These are phyloP conservation scores for Flueggea neowawraea DNA, from an alignment of 441 rosid genomes.

Conservation along the genomic window DNA sequence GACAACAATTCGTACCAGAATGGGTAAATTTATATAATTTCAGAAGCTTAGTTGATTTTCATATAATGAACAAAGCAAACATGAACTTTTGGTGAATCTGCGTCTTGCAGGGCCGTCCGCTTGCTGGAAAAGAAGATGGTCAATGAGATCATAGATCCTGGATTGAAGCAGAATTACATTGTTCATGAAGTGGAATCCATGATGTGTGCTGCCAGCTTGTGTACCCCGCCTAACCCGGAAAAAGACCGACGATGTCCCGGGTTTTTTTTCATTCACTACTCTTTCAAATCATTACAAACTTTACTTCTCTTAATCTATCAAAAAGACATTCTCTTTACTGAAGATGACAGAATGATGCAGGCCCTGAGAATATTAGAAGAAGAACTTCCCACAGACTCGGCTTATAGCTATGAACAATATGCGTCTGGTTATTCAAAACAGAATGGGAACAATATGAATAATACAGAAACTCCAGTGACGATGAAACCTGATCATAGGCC, in stretches of 20 bases:
- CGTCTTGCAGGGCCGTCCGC: constrained; percentile 35
- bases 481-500: neutral
- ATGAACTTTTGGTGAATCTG: no score
- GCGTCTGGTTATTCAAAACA: constrained; percentile 4
- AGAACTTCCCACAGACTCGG: constrained; percentile 21
- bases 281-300: neutral
- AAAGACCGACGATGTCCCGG: constrained; percentile 53
- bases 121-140: constrained; percentile 27
- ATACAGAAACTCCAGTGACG: neutral
- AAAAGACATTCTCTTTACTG: no score
- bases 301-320: neutral
- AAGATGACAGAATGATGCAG: constrained; percentile 16
- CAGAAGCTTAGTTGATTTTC: neutral
- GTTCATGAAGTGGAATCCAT: constrained; percentile 35
- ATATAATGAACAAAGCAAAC: no score
- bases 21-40: constrained; percentile 29
- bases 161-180: constrained; percentile 21
- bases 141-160: constrained; percentile 35
- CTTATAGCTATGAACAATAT: neutral
- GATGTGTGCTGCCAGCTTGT: constrained; percentile 47
- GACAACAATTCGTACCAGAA: constrained; percentile 40
- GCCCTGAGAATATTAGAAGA: constrained; percentile 49
- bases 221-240: constrained; percentile 38
- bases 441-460: constrained; percentile 7
- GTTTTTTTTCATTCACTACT: constrained; percentile 15